These are phyloP conservation scores for Amanita exitialis DNA, from an alignment of 768 basidiomycete genomes.

Conservation along the genomic window DNA sequence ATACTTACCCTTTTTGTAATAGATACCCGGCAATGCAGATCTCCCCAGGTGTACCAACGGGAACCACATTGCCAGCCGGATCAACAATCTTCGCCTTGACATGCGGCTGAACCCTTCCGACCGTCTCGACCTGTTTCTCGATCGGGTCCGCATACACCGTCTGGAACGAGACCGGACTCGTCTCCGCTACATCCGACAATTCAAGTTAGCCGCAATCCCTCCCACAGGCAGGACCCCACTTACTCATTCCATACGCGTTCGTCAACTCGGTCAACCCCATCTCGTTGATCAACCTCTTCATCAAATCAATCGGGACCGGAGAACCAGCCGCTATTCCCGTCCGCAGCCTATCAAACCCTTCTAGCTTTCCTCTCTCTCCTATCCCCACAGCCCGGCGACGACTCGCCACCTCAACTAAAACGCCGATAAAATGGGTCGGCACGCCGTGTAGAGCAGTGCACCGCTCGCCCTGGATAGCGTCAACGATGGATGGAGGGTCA, in stretches of 20 bases:
- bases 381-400: conserved; percentile 25
- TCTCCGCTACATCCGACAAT: neutral
- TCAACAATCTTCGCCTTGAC: conserved; percentile 68
- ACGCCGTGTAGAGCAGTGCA: conserved; percentile 81
- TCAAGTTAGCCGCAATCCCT: neutral
- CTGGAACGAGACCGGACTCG: conserved; percentile 78
- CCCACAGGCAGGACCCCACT: conserved; percentile 24
- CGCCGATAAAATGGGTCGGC: conserved; percentile 76
- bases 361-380: conserved; percentile 21
- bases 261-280: conserved; percentile 65
- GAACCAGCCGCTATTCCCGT: conserved; percentile 82
- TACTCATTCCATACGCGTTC: conserved; percentile 84
- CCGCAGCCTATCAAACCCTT: conserved; percentile 23
- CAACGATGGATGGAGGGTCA: conserved; percentile 56
- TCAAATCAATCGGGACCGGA: conserved; percentile 68
- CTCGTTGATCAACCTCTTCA: conserved; percentile 60
- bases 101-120: conserved; percentile 69
- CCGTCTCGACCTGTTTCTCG: conserved; percentile 71
- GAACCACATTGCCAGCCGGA: conserved; percentile 46
- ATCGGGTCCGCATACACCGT: conserved; percentile 60
- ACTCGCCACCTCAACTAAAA: conserved; percentile 56
- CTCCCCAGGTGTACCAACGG: conserved; percentile 69
- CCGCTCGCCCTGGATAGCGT: conserved; percentile 54
- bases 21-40: conserved; percentile 67
- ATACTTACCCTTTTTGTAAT: conserved; percentile 64